phyloP scores from a whole-genome alignment of 257 asterid species.

The Solanum ossicruentum region DNA sequence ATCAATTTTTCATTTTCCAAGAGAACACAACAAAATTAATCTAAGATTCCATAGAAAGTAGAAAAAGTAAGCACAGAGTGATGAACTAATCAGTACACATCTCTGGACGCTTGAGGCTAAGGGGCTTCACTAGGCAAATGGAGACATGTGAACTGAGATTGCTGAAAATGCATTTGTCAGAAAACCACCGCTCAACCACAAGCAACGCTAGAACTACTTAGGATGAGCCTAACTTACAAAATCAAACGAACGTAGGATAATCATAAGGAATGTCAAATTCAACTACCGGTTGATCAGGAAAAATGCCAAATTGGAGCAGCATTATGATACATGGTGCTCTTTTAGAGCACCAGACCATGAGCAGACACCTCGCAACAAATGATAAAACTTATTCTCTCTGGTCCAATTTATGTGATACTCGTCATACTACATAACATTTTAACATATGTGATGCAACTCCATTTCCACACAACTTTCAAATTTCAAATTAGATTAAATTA shows the following conservation, averaged over 20 bases:
- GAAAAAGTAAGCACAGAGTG: not conserved
- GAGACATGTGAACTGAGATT: not conserved
- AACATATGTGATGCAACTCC: not conserved
- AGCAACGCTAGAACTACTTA: not conserved
- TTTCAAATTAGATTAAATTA: not conserved
- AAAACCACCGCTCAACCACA: not conserved
- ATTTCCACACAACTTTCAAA: not conserved
- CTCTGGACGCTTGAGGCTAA: not conserved
- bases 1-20: not conserved
- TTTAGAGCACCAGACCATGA: not conserved
- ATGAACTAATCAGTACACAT: not conserved
- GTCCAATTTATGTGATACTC: not conserved
- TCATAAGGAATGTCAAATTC: not conserved
- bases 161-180: not conserved
- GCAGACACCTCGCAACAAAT: not conserved
- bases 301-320: not conserved
- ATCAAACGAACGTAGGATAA: not conserved
- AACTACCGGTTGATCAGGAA: not conserved
- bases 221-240: not conserved
- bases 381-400: not conserved
- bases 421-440: not conserved
- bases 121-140: not conserved
- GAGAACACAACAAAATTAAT: not conserved
- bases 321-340: not conserved
- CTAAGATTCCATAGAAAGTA: not conserved